These are phyloP conservation scores for Sporobolus alterniflorus DNA, from an alignment of 202 grass and related monocot species.

Conservation along the genomic window DNA sequence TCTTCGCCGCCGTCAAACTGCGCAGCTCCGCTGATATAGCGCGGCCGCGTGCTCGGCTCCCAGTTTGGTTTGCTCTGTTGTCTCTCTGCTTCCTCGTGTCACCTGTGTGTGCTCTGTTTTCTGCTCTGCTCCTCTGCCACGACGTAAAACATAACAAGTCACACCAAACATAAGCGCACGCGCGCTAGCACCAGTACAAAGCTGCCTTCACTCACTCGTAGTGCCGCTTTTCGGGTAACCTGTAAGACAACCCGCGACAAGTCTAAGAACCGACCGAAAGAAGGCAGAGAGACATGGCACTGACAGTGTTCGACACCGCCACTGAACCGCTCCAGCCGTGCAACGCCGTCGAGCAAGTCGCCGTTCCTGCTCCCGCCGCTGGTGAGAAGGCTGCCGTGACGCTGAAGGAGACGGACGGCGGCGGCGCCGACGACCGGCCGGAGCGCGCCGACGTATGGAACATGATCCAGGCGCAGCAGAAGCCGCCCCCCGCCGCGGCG, in stretches of 20 bases:
- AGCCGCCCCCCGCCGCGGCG: not conserved
- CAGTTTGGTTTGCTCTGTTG: not conserved
- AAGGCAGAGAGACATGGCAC: slow-evolving; percentile 36
- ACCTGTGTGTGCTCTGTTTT: not conserved
- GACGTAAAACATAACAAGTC: slow-evolving; percentile 15
- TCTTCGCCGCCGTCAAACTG: slow-evolving; percentile 9
- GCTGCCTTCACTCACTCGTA: too few relatives aligned
- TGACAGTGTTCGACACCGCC: slow-evolving; percentile 56
- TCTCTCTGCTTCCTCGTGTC: not conserved
- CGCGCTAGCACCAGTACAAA: not conserved
- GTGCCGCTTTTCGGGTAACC: not conserved
- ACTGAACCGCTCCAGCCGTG: slow-evolving; percentile 43
- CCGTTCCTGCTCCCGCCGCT: not conserved
- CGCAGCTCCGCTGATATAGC: slow-evolving; percentile 11
- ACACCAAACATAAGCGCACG: slow-evolving; percentile 30
- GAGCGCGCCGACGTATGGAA: slow-evolving; percentile 60
- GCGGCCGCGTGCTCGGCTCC: slow-evolving; percentile 29
- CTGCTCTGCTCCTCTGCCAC: not conserved
- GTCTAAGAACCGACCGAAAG: not conserved
- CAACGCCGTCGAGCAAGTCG: slow-evolving; percentile 29
- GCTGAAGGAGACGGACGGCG: slow-evolving; percentile 43
- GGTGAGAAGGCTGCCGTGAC: slow-evolving; percentile 36
- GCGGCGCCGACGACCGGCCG: slow-evolving; percentile 32
- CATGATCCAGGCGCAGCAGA: slow-evolving; percentile 67
- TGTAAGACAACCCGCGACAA: slow-evolving; percentile 22